phyloP scores from a whole-genome alignment of 1,284 basidiomycete genomes.

The Chondrostereum purpureum region DNA sequence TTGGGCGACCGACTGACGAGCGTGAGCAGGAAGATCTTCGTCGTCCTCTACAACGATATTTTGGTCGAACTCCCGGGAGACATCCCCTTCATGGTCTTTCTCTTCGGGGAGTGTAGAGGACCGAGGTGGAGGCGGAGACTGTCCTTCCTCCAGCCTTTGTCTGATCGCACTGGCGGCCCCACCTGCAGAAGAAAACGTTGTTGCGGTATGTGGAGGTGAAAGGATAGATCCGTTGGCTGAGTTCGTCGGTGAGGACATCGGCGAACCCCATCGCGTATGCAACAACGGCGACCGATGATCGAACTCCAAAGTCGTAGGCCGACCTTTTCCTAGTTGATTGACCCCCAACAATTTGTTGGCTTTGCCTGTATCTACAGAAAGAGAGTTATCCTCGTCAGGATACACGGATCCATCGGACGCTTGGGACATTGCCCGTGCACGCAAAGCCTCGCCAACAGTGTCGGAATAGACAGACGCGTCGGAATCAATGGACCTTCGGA shows the following conservation, averaged over 20 bases:
- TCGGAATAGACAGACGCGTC: neutral
- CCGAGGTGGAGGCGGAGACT: slow-evolving; percentile 9
- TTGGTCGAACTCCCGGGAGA: slow-evolving; percentile 11
- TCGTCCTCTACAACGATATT: slow-evolving; percentile 34
- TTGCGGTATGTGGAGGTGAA: neutral
- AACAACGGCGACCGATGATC: slow-evolving; percentile 36
- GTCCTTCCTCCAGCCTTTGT: slow-evolving; percentile 28
- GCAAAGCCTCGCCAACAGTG: slow-evolving; percentile 8
- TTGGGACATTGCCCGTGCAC: slow-evolving; percentile 14
- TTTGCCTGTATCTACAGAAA: neutral
- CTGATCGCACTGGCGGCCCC: slow-evolving; percentile 29
- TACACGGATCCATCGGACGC: slow-evolving; percentile 8
- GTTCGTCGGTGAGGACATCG: slow-evolving; percentile 30
- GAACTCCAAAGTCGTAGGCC: slow-evolving; percentile 18
- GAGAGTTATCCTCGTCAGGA: neutral
- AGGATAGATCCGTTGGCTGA: slow-evolving; percentile 1
- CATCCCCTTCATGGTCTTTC: slow-evolving; percentile 6
- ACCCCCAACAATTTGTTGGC: slow-evolving; percentile 4
- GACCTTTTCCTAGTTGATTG: neutral
- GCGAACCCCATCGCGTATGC: slow-evolving; percentile 47
- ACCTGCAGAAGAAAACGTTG: slow-evolving; percentile 10
- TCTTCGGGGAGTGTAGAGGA: neutral
- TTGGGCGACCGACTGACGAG: slow-evolving; percentile 6
- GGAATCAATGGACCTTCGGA: too few relatives aligned
- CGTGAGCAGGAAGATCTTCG: slow-evolving; percentile 26